Percentiles rank a stretch among this genome's conserved stretches.
Conservation (phyloP, 2,329 filamentous ascomycete species). For the Microascus cirrosus region DNA sequence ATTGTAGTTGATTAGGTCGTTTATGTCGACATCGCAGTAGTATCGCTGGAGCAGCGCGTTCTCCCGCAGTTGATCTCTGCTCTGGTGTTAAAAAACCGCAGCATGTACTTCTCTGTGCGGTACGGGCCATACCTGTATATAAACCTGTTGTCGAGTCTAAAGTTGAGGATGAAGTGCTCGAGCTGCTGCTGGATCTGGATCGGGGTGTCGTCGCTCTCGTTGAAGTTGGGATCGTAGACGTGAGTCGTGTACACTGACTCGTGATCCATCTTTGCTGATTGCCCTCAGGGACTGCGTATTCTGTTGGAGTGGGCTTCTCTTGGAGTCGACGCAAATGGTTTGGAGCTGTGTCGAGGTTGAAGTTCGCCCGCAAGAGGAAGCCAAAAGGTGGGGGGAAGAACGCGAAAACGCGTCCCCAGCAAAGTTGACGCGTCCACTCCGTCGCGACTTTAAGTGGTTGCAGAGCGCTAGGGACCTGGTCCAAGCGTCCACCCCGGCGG, state of each 20-base stretch:
- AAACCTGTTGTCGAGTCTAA: slow-evolving; percentile 87
- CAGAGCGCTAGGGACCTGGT: slow-evolving; percentile 8
- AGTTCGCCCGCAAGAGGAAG: slow-evolving; percentile 1
- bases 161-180: slow-evolving; percentile 85
- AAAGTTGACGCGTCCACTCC: slow-evolving; percentile 11
- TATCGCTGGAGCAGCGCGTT: slow-evolving; percentile 92
- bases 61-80: slow-evolving; percentile 85
- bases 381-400: slow-evolving; percentile 5
- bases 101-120: neutral
- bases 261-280: slow-evolving; percentile 56
- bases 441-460: slow-evolving; percentile 20
- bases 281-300: neutral
- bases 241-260: slow-evolving; percentile 79
- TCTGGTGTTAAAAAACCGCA: neutral
- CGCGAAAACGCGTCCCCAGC: slow-evolving; percentile 6
- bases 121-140: slow-evolving; percentile 63
- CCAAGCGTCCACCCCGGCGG: neutral
- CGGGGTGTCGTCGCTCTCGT: slow-evolving; percentile 55
- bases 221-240: slow-evolving; percentile 59
- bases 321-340: neutral
- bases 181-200: slow-evolving; percentile 67
- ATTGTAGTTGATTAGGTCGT: slow-evolving; percentile 90
- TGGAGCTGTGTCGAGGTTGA: slow-evolving; percentile 1
- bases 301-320: neutral
- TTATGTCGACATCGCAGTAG: slow-evolving; percentile 92